These are phyloP conservation scores for Ilyonectria mors-panacis DNA, from an alignment of 2,329 filamentous ascomycete genomes.

Conservation along the genomic window DNA sequence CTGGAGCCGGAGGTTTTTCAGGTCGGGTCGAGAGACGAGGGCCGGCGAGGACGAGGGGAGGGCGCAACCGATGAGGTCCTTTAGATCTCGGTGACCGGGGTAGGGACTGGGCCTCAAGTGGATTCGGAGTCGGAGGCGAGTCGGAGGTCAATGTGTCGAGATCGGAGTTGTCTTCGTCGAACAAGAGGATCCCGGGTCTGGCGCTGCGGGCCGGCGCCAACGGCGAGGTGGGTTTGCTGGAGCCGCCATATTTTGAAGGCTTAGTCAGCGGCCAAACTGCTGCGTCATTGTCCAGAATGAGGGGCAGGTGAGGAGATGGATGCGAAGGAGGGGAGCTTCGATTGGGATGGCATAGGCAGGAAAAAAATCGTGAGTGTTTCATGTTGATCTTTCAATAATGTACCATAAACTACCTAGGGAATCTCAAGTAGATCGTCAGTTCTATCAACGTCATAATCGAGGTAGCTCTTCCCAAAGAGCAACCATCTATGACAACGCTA, in stretches of 20 bases:
- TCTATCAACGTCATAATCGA: no score
- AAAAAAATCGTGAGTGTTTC: no score
- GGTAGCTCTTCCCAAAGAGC: no score
- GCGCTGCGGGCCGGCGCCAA: constrained; percentile 1
- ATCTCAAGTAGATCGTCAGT: no score
- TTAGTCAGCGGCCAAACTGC: neutral
- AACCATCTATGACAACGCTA: no score
- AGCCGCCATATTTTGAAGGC: neutral
- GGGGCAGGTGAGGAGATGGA: neutral
- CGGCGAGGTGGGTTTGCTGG: constrained; percentile 6
- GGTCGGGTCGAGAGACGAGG: neutral
- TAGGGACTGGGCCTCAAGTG: neutral
- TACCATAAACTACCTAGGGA: no score
- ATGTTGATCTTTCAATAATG: no score
- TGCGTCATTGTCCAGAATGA: neutral
- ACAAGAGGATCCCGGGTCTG: constrained; percentile 1
- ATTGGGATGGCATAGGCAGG: neutral
- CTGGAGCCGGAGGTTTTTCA: neutral
- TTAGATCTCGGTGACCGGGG: neutral
- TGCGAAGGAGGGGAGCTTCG: neutral
- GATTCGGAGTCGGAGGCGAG: constrained; percentile 1
- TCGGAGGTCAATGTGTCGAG: constrained; percentile 11
- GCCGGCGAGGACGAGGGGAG: neutral
- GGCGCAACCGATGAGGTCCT: neutral
- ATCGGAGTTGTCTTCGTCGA: neutral